Base-by-base conservation (phyloP, 768 basidiomycete genomes). In the Pluteus cervinus region DNA sequence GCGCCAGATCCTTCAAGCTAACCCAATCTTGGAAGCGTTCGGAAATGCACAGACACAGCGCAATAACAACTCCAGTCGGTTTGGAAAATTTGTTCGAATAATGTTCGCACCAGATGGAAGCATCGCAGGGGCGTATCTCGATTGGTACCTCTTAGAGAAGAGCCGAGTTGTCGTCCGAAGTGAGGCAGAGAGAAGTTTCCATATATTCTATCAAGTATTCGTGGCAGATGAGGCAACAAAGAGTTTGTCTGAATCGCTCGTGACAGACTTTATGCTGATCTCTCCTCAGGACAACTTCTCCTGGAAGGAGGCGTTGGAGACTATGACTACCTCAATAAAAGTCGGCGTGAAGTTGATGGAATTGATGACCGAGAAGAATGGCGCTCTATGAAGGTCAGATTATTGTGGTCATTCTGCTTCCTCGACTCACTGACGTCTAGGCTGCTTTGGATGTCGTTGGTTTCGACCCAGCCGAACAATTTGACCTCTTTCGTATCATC, bases 71-170 rank as follows among this genome's bases (percentile, higher is more conserved):
- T 98, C 96, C 1, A 91, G 88, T 73, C 86, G 96, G 25, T 99
- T 99, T 56, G 93, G 92, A 21, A 99, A 99, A 62, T 99, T 99
- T 56, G 87, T 99, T 32, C 74, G 91, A 30, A 98, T 99, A 43
- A 86, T 84, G 53, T 99, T 99, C 61, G 78, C 88, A 1, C 81
- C 86, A 0, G 81, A 87, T 46, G 93, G 94, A 2, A 90, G 89
- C 47, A 99, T 99, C 40, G 86, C 92, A 1, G 96, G 96, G 1
- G 96, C 96, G 17, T 97, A 92, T 54, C 91, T 98, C 42, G 93
- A 99, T 57, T 98, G 96, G 96, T 99, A 99, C 56, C 68, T 99
- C 21, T 65, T 99, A 40, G 96, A 99, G 68, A 99, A 99, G 71
- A 93, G 90, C 53, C 67, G 96, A 45, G 94, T 99, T 2, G 89